A percentile compares a stretch with the other conserved stretches of the same genome.
Conservation (phyloP, 2,329 filamentous ascomycete species). For the Fusarium poae region DNA sequence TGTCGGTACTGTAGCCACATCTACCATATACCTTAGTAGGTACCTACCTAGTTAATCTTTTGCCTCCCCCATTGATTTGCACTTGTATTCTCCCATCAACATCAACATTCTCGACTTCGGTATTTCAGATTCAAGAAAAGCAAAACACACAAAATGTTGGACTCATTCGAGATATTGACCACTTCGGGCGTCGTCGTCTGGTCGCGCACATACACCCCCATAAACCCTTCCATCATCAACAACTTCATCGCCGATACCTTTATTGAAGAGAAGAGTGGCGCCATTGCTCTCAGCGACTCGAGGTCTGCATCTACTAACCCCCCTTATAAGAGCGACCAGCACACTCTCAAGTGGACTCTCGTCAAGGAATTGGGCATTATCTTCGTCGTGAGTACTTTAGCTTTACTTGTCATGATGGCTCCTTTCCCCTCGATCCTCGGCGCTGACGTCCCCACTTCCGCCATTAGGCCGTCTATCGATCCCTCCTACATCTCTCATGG, state of each 20-base stretch:
- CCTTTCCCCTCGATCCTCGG: slow-evolving; percentile 38
- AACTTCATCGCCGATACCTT: slow-evolving; percentile 96
- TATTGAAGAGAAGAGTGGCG: slow-evolving; percentile 88
- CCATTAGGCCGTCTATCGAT: slow-evolving; percentile 91
- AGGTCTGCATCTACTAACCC: slow-evolving; percentile 73
- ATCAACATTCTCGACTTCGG: slow-evolving; percentile 21
- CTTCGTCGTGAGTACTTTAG: slow-evolving; percentile 77
- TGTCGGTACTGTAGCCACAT: slow-evolving; percentile 45
- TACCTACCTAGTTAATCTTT: slow-evolving; percentile 24
- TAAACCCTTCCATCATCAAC: slow-evolving; percentile 89
- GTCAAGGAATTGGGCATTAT: slow-evolving; percentile 94
- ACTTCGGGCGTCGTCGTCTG: slow-evolving; percentile 97
- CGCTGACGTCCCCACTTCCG: slow-evolving; percentile 42
- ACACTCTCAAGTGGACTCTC: slow-evolving; percentile 93
- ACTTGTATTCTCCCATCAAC: slow-evolving; percentile 26
- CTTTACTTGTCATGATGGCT: slow-evolving; percentile 37
- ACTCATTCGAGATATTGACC: slow-evolving; percentile 96
- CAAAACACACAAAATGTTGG: slow-evolving; percentile 74
- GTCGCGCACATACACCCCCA: slow-evolving; percentile 86
- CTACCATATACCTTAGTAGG: no score
- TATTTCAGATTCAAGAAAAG: slow-evolving; percentile 4
- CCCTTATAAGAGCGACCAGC: slow-evolving; percentile 89
- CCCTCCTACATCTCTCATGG: slow-evolving; percentile 94
- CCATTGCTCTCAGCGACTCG: slow-evolving; percentile 70
- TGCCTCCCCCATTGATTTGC: slow-evolving; percentile 29